A percentile compares a stretch with the other conserved stretches of the same genome.
Conservation (phyloP, 805 yeast genomes). For the Wickerhamomyces bovis region DNA sequence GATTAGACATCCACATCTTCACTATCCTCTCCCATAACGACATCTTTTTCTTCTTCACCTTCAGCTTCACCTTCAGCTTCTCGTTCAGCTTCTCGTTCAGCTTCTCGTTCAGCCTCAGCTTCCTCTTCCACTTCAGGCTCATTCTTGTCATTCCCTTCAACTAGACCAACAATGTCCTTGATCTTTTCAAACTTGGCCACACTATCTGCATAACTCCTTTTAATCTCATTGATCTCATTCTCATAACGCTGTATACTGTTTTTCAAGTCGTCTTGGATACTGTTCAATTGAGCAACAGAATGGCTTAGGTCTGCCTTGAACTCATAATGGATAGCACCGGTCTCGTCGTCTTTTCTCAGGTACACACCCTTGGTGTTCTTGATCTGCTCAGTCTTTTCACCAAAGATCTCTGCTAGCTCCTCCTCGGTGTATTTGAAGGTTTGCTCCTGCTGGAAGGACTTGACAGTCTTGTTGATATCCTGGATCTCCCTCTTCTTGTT, state of each 20-base stretch:
- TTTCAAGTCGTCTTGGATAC: neutral
- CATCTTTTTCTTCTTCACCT: neutral
- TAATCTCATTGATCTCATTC: slow-evolving; percentile 6
- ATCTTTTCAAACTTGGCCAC: slow-evolving; percentile 11
- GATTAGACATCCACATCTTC: neutral
- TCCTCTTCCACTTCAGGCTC: slow-evolving; percentile 4
- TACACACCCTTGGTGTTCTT: neutral
- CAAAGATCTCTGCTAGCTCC: slow-evolving; percentile 5
- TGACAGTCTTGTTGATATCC: slow-evolving; percentile 12
- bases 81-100: too few species aligned
- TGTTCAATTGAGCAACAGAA: neutral
- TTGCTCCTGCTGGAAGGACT: slow-evolving; percentile 1
- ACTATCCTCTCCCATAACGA: neutral
- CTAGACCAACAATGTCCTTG: slow-evolving; percentile 9
- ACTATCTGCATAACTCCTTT: slow-evolving; percentile 8
- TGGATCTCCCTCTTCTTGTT: slow-evolving; percentile 13
- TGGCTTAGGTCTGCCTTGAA: slow-evolving; percentile 1
- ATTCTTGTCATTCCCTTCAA: slow-evolving; percentile 1
- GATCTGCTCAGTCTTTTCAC: neutral
- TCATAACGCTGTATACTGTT: slow-evolving; percentile 4
- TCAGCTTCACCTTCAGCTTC: too few species aligned
- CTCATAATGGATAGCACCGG: neutral
- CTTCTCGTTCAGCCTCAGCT: too few species aligned
- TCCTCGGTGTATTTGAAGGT: slow-evolving; percentile 5
- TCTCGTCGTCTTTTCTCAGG: neutral